Evolutionary conservation across 352 stramenopile genomes (phyloP), one percentile per base, ranked within the genome.

Genomic region (Globisporangium camurandrum): DNA sequence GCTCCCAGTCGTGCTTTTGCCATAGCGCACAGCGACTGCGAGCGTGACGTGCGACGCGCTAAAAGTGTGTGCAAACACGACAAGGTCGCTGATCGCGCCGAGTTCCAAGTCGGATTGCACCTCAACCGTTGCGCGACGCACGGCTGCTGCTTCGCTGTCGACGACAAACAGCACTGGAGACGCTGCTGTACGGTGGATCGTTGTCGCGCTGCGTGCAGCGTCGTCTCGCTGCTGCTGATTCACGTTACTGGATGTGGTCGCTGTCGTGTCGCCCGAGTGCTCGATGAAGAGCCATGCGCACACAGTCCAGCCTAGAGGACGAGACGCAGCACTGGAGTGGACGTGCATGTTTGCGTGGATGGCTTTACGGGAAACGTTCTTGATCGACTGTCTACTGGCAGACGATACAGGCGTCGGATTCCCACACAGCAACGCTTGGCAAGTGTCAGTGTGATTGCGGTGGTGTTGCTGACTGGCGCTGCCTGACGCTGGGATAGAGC

Each of bases 201-300:
- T 51, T 22, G 27, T 4, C 17, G 17, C 4, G n/a, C 31, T 31
- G 12, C 3, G n/a, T 9, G 0, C 14, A 5, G 17, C 4, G n/a
- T n/a, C n/a, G n/a, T n/a, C n/a, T n/a, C n/a, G n/a, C n/a, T n/a
- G n/a, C 14, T 1, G 30, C 30, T 34, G 8, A 7, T 34, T 34
- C 30, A 34, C 30, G 30, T 34, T 42, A 17, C 4, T n/a, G 19
- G 34, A 33, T 37, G 14, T 8, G 8, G 17, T 6, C 24, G 0
- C 10, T 6, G 9, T 30, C 6, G 22, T 36, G n/a, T 20, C 28
- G 28, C 46, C 53, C 2, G 46, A 49, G 7, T 59, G 37, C 5
- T 59, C 53, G 26, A 59, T 53, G 33, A 54, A 26, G 11, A 59
- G 22, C 53, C 53, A 59, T 7, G 20, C 17, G 4, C 41, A 50